These are phyloP conservation scores for Gremmenia infestans DNA, from an alignment of 2,329 filamentous ascomycete genomes.

Conservation along the genomic window DNA sequence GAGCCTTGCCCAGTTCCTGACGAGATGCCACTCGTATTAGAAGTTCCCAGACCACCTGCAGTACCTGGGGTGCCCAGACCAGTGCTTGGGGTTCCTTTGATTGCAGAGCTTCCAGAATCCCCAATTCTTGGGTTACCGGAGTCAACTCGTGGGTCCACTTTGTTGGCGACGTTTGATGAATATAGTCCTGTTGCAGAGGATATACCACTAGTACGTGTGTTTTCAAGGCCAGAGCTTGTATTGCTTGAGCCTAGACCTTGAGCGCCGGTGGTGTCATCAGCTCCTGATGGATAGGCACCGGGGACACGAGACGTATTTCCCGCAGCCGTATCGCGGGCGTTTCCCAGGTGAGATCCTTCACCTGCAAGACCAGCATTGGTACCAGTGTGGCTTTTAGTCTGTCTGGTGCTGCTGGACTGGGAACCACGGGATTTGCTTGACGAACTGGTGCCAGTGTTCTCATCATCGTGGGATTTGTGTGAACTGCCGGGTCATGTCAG, in stretches of 20 bases:
- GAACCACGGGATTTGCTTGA: background rate
- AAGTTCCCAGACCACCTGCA: too few relatives aligned
- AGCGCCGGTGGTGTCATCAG: background rate
- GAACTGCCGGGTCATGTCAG: background rate
- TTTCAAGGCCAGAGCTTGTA: background rate
- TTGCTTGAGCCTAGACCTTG: background rate
- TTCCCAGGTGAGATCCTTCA: conserved; percentile 5
- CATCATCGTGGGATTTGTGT: too few relatives aligned
- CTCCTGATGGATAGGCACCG: background rate
- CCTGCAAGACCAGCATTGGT: background rate
- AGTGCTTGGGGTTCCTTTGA: background rate
- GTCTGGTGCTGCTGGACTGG: background rate
- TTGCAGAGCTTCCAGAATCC: conserved; percentile 19
- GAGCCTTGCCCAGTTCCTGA: background rate
- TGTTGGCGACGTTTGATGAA: conserved; percentile 35
- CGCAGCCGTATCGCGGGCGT: background rate
- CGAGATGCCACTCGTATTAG: too few relatives aligned
- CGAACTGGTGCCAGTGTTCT: background rate
- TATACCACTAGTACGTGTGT: background rate
- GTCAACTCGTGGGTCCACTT: conserved; percentile 45
- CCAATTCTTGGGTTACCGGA: conserved; percentile 43
- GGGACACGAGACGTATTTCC: background rate
- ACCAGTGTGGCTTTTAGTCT: background rate
- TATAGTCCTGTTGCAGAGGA: conserved; percentile 29
- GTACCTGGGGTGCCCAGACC: background rate